A percentile compares a stretch with the other conserved stretches of the same genome.
phyloP scores from a whole-genome alignment of 768 basidiomycete species.

The Pleurotus platypus region DNA sequence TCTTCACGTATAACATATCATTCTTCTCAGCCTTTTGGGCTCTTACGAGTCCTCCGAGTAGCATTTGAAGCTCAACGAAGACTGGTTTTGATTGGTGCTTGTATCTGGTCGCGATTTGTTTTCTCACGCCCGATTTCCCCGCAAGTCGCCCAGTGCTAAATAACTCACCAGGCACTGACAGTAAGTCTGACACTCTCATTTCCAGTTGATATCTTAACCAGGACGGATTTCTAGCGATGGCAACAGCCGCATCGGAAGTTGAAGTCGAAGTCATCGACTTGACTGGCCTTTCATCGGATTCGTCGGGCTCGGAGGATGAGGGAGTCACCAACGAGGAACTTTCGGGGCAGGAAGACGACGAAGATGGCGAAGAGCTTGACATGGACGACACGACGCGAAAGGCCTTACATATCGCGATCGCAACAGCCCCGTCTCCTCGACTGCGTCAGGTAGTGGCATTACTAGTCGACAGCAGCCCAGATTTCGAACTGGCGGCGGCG shows the following conservation, averaged over 20 bases:
- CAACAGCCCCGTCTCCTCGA: constrained; percentile 36
- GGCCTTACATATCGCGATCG: constrained; percentile 39
- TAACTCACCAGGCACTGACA: too few relatives aligned
- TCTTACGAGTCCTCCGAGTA: too few relatives aligned
- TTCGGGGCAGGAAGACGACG: neutral
- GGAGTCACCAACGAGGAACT: neutral
- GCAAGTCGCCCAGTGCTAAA: too few relatives aligned
- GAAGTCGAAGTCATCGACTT: constrained; percentile 4
- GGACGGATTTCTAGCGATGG: neutral
- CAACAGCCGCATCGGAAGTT: neutral
- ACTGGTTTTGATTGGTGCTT: too few relatives aligned
- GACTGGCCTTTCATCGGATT: neutral
- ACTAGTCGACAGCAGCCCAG: constrained; percentile 36
- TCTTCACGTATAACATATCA: too few relatives aligned
- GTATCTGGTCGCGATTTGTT: too few relatives aligned
- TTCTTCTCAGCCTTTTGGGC: too few relatives aligned
- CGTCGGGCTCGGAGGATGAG: neutral
- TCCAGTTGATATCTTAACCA: too few relatives aligned
- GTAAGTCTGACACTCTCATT: too few relatives aligned
- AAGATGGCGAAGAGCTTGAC: neutral
- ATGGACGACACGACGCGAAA: constrained; percentile 2
- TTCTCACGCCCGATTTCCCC: too few relatives aligned
- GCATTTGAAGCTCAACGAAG: too few relatives aligned
- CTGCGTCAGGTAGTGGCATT: constrained; percentile 36
- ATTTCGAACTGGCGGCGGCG: constrained; percentile 38